Evolutionary conservation across 257 asterid genomes (phyloP), one percentile per base, ranked within the genome.

Genomic region (Fraxinus quadrangulata): DNA sequence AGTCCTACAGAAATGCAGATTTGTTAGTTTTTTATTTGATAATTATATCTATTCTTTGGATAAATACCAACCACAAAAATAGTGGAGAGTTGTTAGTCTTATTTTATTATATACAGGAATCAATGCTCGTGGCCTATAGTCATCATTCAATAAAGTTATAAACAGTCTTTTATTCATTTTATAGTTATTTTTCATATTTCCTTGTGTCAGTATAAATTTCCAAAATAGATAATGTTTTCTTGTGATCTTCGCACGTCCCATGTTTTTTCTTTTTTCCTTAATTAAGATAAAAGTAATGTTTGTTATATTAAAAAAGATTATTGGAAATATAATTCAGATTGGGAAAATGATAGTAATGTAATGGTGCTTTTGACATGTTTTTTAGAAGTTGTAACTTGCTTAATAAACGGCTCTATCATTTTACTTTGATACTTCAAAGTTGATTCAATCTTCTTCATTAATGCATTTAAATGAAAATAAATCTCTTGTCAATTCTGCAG

Each of bases 401-500:
- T 63, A 63, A 23, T 24, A 63, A 23, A 12, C 0, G 30, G 69
- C 34, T 63, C 9, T 11, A 10, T 12, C 33, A 21, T 61, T 21
- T 21, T 61, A 24, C 30, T 61, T 10, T 8, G 31, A 63, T 26
- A 63, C 16, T 63, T 63, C 11, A 63, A 24, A 14, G 26, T 59
- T 59, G 67, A 63, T 63, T 63, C 16, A 63, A 26, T 9, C 17
- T 23, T 61, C 61, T 63, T 24, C 6, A 7, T 59, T 24, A 6
- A 31, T 63, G 4, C 5, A 26, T 26, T 6, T 14, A 23, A 24
- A 42, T 40, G n/a, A 19, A 16, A 70, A 42, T 24, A 14, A 24
- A 30, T 59, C 12, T 73, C 72, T 5, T 61, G 59, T 61, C 14
- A 74, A 26, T 34, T 59, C 17, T 61, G 67, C 91, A 91, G 97